These are phyloP conservation scores for Pisolithus sp. DNA, from an alignment of 768 basidiomycete species.

Conservation along the genomic window DNA sequence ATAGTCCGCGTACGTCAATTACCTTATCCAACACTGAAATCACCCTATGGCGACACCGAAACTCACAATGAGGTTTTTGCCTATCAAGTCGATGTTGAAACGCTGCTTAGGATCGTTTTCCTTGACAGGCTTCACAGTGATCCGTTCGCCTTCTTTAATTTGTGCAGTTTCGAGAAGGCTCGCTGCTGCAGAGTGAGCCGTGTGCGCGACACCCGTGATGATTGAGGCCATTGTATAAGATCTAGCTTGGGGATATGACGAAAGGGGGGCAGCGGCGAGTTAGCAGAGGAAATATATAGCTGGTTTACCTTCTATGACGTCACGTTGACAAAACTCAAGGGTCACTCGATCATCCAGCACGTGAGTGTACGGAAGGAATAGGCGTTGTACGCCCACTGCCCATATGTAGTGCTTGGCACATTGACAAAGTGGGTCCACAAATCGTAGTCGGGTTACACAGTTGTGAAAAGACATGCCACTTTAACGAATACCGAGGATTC, in stretches of 20 bases:
- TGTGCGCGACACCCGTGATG: constrained; percentile 39
- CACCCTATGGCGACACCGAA: not conserved
- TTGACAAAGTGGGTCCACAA: too few relatives aligned
- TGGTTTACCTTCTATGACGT: not conserved
- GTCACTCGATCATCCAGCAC: not conserved
- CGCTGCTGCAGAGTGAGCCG: constrained; percentile 50
- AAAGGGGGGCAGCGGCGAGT: not conserved
- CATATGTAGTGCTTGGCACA: too few relatives aligned
- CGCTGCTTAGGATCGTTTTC: constrained; percentile 45
- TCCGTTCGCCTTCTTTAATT: constrained; percentile 30
- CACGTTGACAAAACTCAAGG: not conserved
- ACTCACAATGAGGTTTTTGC: constrained; percentile 61
- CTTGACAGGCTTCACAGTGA: constrained; percentile 52
- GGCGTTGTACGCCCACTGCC: too few relatives aligned
- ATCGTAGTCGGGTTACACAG: not conserved
- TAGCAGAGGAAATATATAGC: not conserved
- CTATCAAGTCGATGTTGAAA: constrained; percentile 40
- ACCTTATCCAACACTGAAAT: too few relatives aligned
- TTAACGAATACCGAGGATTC: not conserved
- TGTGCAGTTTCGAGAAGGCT: constrained; percentile 43
- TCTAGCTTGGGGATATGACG: not conserved
- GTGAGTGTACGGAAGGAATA: not conserved
- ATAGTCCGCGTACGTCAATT: not conserved
- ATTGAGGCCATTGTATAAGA: constrained; percentile 40
- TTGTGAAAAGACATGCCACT: not conserved